Evolutionary conservation across 148 eudicot species (phyloP), one percentile per base, ranked within the genome.

Genomic region (Nepenthes gracilis): DNA sequence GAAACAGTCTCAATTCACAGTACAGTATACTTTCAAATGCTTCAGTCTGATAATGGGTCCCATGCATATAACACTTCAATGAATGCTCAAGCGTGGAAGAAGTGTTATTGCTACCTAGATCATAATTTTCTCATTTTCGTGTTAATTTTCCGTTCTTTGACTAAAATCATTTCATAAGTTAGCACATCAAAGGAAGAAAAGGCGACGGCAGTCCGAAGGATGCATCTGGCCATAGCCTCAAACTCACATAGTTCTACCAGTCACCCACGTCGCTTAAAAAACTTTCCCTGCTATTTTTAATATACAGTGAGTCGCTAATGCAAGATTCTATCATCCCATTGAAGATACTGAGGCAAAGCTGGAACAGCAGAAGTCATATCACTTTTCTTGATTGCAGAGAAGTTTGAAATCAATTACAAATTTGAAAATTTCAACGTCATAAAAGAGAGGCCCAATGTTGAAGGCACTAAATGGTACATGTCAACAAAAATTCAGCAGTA

Each of bases 11-110:
- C 45, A 40, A 40, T 3, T 40, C 45, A 40, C 4, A 40, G 45
- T 40, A 4, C 8, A 40, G 45, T 40, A 40, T 8, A 40, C 8
- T 4, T 40, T 40, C 4, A 8, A 3, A 40, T 59, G 62, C 23
- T 60, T 2, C 36, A 43, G 33, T 6, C 52, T 60, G 53, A 23
- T 43, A 60, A 23, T 14, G 40, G 63, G 63, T 40, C 63, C 63
- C 63, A 48, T 60, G 43, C 63, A 60, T 48, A 59, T n/a, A 59
- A 40, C 8, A 40, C 45, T 40, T 40, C 45, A 40, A 36, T 13
- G 40, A 48, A 59, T 59, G 23, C 62, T 37, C 36, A 60, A 1
- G 32, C 33, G 63, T 49, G 36, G 47, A 36, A 59, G 63, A 36
- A 9, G 14, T 40, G 63, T 60, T 60, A 60, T 43, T 60, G 63